These are phyloP conservation scores for Kwoniella newhampshirensis DNA, from an alignment of 768 basidiomycete species.

Conservation along the genomic window DNA sequence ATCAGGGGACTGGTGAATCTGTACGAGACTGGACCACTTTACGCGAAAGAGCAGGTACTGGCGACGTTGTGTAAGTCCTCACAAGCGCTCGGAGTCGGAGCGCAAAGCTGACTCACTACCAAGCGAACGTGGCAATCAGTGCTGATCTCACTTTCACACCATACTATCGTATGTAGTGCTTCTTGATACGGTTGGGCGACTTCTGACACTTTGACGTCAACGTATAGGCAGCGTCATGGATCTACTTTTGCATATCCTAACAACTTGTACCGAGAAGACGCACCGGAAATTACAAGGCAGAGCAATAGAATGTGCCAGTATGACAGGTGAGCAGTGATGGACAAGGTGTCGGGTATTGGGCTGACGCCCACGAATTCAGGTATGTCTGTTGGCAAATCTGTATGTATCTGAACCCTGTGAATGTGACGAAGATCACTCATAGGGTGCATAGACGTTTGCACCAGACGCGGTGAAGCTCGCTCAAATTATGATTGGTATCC, in stretches of 20 bases:
- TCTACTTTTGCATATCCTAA: slow-evolving; percentile 69
- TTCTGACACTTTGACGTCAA: not conserved
- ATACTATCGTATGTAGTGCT: slow-evolving; percentile 20
- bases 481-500: slow-evolving; percentile 71
- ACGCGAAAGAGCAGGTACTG: slow-evolving; percentile 84
- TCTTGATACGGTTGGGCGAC: not conserved
- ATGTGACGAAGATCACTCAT: not conserved
- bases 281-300: slow-evolving; percentile 69
- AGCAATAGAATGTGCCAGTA: slow-evolving; percentile 87
- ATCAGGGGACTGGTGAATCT: slow-evolving; percentile 62
- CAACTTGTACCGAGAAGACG: slow-evolving; percentile 67
- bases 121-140: slow-evolving; percentile 82
- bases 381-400: slow-evolving; percentile 67
- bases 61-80: slow-evolving; percentile 64
- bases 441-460: slow-evolving; percentile 61
- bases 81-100: too few species aligned
- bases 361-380: too few species aligned
- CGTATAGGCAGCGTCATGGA: slow-evolving; percentile 64
- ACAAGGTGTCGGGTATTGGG: too few species aligned
- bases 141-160: slow-evolving; percentile 70
- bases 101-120: not conserved
- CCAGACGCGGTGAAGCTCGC: slow-evolving; percentile 71
- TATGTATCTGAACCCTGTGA: too few species aligned
- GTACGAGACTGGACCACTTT: slow-evolving; percentile 48
- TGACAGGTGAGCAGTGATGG: slow-evolving; percentile 71